Evolutionary conservation across 495 filamentous ascomycete genomes (phyloP), one percentile per base, ranked within the genome.

Genomic region (Penicillium simplicissimum): DNA sequence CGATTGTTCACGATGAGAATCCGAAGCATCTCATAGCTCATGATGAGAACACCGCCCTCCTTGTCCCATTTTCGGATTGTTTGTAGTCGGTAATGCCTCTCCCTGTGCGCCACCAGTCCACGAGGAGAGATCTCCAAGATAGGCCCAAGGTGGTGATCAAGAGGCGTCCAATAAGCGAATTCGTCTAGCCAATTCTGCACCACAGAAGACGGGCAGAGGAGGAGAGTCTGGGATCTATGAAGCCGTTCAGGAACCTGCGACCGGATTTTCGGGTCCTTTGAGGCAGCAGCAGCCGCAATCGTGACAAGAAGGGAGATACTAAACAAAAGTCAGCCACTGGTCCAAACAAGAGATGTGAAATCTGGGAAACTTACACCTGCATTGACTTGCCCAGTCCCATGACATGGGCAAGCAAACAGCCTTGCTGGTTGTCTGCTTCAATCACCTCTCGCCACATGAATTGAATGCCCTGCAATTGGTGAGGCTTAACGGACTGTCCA

Each of bases 381-480:
- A 96, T 90, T 0, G 94, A 96, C 74, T 98, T 98, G 14, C 93
- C 93, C 15, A 98, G 74, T 2, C 93, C 93, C 94, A 96, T 96
- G 1, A 91, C 91, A 70, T 97, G 93, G 2, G 93, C 91, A 33
- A 98, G 82, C 3, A 97, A 78, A 66, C 91, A 96, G 7, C 93
- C 93, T 69, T 90, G 85, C 25, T 76, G 77, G 23, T 76, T 74
- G 10, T 81, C 66, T 34, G 80, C 79, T 15, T 81, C 80, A 8
- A 92, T 86, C 25, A 96, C 70, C 59, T 96, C 88, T 60, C 90
- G 85, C 92, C 93, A 98, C 83, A 98, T 82, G 74, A 96, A 97
- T 21, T 89, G 87, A 52, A 96, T 84, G 4, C 94, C 93, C 2
- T 81, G 69, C 52, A 88, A 67, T 58, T 90, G 88, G 68, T 90